Conservation (phyloP, 129 eudicot genomes). For the Ambrosia artemisiifolia region DNA sequence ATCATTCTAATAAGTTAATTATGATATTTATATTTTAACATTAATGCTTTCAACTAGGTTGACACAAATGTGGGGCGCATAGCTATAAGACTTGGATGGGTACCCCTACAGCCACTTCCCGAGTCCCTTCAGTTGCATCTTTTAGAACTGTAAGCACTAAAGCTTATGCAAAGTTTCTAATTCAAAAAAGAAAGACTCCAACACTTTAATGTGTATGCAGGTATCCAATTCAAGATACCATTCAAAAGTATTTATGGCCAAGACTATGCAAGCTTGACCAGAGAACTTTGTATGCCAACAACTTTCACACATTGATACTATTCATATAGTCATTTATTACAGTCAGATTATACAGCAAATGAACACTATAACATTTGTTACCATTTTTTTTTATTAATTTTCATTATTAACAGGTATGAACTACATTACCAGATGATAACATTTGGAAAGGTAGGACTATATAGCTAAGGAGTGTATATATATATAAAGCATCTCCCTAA, state of each 20-base stretch:
- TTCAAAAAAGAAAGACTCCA: neutral
- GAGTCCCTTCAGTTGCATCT: constrained; percentile 87
- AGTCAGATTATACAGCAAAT: neutral
- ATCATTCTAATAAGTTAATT: neutral
- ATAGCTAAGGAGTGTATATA: neutral
- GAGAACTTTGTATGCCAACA: constrained; percentile 58
- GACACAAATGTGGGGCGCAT: constrained; percentile 94
- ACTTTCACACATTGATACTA: constrained; percentile 4
- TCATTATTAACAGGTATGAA: constrained; percentile 59
- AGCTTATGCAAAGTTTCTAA: neutral
- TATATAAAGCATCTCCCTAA: constrained; percentile 1
- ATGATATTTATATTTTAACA: neutral
- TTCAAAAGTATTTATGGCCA: constrained; percentile 92
- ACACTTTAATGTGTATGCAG: constrained; percentile 36
- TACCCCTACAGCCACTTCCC: constrained; percentile 83
- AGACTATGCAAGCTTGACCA: constrained; percentile 95
- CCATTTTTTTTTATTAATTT: neutral
- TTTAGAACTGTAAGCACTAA: constrained; percentile 63
- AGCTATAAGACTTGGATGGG: constrained; percentile 97
- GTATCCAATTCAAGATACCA: constrained; percentile 76
- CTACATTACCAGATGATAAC: constrained; percentile 96
- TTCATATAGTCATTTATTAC: constrained; percentile 15
- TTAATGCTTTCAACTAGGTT: constrained; percentile 43
- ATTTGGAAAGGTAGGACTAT: constrained; percentile 75
- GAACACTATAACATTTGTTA: constrained; percentile 1